Evolutionary conservation across 202 grass and related monocot genomes (phyloP).

Genomic region (Panicum hallii): DNA sequence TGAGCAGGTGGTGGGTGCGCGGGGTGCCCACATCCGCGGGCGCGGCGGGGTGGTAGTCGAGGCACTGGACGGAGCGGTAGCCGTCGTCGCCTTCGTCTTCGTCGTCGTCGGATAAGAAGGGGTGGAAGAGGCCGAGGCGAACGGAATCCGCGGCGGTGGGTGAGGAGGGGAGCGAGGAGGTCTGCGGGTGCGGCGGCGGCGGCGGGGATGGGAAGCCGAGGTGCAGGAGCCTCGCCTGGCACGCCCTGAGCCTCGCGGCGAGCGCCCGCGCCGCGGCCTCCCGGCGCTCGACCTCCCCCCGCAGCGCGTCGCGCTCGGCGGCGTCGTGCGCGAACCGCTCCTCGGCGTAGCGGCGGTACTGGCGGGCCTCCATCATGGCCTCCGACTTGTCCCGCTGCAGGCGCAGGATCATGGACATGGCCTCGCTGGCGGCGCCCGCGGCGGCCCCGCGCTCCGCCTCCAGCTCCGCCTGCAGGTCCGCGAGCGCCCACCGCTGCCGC

Average conservation of each 20-base stretch:
- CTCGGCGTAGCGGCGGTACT: slow-evolving; percentile 73
- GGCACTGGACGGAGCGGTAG: slow-evolving; percentile 33
- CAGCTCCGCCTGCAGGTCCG: slow-evolving; percentile 63
- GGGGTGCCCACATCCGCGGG: slow-evolving; percentile 45
- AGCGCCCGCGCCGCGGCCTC: slow-evolving; percentile 53
- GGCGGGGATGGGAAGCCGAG: slow-evolving; percentile 45
- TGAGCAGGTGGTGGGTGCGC: slow-evolving; percentile 63
- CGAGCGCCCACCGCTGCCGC: slow-evolving; percentile 38
- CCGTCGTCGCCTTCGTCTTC: background rate
- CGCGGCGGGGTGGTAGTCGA: background rate
- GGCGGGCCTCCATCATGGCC: slow-evolving; percentile 77
- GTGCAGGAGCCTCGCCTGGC: slow-evolving; percentile 52
- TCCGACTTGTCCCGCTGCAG: slow-evolving; percentile 91
- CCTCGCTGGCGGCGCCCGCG: slow-evolving; percentile 69
- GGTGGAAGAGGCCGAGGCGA: background rate
- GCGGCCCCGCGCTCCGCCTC: slow-evolving; percentile 75
- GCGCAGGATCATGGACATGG: slow-evolving; percentile 91
- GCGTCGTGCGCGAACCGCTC: slow-evolving; percentile 75
- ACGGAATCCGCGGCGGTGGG: background rate
- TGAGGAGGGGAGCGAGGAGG: background rate
- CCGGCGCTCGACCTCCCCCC: slow-evolving; percentile 48
- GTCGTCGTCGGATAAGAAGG: background rate
- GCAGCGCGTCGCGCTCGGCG: slow-evolving; percentile 50
- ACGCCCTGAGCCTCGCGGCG: slow-evolving; percentile 42
- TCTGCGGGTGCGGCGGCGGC: background rate